Evolutionary conservation across 345 rosid species (phyloP), one percentile per base, ranked within the genome.

Genomic region (Euphorbia tirucalli): DNA sequence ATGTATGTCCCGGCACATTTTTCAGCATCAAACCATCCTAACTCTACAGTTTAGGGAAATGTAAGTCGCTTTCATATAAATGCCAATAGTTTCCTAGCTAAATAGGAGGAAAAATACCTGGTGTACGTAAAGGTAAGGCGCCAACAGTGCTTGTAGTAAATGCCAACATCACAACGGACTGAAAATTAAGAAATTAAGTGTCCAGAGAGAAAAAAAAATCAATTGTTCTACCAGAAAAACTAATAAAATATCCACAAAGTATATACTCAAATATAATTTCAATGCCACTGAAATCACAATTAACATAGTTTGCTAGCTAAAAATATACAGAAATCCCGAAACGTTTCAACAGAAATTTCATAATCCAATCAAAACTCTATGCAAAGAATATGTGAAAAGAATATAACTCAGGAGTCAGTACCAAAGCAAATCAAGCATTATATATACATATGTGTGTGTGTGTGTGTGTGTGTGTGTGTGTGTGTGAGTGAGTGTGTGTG

Each of bases 61-160:
- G 37, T 28, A 59, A 27, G 37, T 28, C 4, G 7, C 30, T 39
- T 18, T 41, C 49, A 21, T 63, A 28, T 2, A 19, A 18, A 2
- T 18, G 44, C 11, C 19, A 18, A 50, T 31, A 32, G n/a, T 24
- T 65, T 15, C 31, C 55, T 15, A 14, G 22, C 22, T 65, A 46
- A 25, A 43, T 64, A 13, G 15, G 6, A 37, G 49, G 54, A 65
- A 46, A 22, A 48, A 24, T 24, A 65, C 69, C 69, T 65, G 69
- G 21, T 9, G 18, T 54, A 5, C 19, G 15, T 25, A 65, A 31
- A 65, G 69, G 69, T 25, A 27, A 65, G n/a, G 22, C 46, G 6
- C 55, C 52, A 27, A 44, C 55, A 65, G 55, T 14, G 28, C 14
- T 44, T 65, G 55, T 54, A 44, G 69, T 65, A 8, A 65, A 43